A percentile compares a stretch with the other conserved stretches of the same genome.
Evolutionary conservation across 2,329 filamentous ascomycete species (phyloP).

Genomic region (Aspergillus sp.): DNA sequence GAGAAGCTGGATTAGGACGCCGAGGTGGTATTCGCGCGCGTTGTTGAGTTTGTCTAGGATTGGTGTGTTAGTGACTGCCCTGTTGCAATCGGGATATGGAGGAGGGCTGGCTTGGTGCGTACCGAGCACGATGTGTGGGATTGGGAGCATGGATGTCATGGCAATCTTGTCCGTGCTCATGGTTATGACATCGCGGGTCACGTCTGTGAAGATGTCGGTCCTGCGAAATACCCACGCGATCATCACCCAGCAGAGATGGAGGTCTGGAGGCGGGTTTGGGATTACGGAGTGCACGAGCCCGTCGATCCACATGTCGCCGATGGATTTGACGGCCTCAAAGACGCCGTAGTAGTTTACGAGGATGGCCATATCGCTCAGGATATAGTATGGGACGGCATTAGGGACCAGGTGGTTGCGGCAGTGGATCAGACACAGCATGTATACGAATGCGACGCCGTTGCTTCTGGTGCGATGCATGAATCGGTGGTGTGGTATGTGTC

Average conservation of each 20-base stretch:
- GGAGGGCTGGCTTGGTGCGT: rapidly evolving
- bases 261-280: neutral
- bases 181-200: neutral
- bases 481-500: neutral
- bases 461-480: neutral
- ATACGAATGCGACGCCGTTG: neutral
- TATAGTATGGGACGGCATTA: neutral
- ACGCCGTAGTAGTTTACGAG: neutral
- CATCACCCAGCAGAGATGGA: neutral
- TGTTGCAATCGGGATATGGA: neutral
- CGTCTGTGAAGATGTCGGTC: neutral
- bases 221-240: neutral
- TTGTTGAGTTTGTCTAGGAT: neutral
- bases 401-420: neutral
- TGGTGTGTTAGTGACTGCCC: neutral
- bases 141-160: neutral
- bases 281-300: neutral
- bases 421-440: neutral
- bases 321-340: neutral
- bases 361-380: neutral
- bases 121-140: neutral
- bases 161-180: neutral
- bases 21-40: neutral
- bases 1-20: neutral
- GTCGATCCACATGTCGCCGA: neutral